Conservation (phyloP, 2,329 filamentous ascomycete genomes). For the Pseudofabraea citricarpa region DNA sequence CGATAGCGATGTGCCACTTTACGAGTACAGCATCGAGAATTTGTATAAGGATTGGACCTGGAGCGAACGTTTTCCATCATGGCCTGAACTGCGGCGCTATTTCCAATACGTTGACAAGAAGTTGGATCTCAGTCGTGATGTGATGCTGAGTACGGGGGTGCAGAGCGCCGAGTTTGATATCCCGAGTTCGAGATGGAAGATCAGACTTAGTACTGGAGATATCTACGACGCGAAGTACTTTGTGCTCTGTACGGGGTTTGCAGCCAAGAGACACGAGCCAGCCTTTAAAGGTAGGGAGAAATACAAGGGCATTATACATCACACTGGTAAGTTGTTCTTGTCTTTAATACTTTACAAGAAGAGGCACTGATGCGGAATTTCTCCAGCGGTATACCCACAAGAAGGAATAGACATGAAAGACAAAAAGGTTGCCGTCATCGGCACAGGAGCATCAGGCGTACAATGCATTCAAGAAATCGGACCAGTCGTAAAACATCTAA, state of each 20-base stretch:
- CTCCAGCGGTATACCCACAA: constrained; percentile 10
- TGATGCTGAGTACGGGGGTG: constrained; percentile 35
- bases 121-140: constrained; percentile 36
- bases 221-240: constrained; percentile 17
- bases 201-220: constrained; percentile 33
- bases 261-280: constrained; percentile 19
- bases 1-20: constrained; percentile 38
- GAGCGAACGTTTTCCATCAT: constrained; percentile 33
- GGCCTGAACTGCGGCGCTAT: constrained; percentile 38
- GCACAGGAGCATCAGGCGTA: constrained; percentile 31
- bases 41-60: constrained; percentile 41
- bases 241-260: constrained; percentile 21
- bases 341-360: too few relatives aligned
- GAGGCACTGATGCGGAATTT: too few relatives aligned
- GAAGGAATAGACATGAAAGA: constrained; percentile 40
- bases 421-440: constrained; percentile 51
- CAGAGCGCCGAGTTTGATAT: constrained; percentile 34
- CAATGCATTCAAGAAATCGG: constrained; percentile 23
- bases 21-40: constrained; percentile 30
- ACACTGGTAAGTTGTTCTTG: constrained; percentile 14
- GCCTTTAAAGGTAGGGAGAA: constrained; percentile 18
- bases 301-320: constrained; percentile 20
- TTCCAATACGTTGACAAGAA: constrained; percentile 41
- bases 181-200: constrained; percentile 31
- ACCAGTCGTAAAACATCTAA: constrained; percentile 32